A percentile compares a stretch with the other conserved stretches of the same genome.
phyloP scores from a whole-genome alignment of 441 rosid genomes.

The Theobroma grandiflorum region DNA sequence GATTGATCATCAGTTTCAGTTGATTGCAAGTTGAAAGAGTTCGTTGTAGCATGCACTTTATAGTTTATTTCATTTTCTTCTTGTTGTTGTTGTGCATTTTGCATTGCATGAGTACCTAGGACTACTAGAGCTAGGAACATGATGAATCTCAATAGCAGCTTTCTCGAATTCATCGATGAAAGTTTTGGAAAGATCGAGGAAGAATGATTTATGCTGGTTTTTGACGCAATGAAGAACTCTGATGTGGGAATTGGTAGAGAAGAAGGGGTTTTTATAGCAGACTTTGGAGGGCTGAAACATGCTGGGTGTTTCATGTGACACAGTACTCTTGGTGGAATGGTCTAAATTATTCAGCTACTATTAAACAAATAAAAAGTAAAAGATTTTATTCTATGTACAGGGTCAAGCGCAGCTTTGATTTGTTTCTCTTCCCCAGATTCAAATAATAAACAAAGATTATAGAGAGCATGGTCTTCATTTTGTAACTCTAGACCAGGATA shows the following conservation, averaged over 20 bases:
- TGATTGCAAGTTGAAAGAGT: too few relatives aligned
- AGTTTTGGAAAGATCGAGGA: neutral
- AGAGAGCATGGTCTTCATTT: too few relatives aligned
- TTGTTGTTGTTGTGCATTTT: neutral
- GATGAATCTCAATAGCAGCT: neutral
- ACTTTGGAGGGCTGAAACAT: neutral
- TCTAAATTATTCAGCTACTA: neutral
- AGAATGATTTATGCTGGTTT: neutral
- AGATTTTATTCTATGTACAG: neutral
- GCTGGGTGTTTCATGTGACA: neutral
- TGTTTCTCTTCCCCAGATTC: too few relatives aligned
- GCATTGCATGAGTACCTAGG: neutral
- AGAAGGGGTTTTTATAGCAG: too few relatives aligned
- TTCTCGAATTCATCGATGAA: neutral
- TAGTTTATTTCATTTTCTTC: too few relatives aligned
- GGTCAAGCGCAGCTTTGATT: too few relatives aligned
- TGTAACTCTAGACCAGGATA: too few relatives aligned
- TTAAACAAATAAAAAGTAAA: neutral
- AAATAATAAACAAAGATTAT: too few relatives aligned
- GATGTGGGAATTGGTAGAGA: neutral
- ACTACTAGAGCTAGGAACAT: neutral
- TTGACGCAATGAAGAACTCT: neutral
- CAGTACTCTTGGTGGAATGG: neutral
- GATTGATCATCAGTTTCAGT: too few relatives aligned
- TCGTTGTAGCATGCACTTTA: too few relatives aligned